These are phyloP conservation scores for Ustilago trichophora DNA, from an alignment of 1,284 basidiomycete species.

Conservation along the genomic window DNA sequence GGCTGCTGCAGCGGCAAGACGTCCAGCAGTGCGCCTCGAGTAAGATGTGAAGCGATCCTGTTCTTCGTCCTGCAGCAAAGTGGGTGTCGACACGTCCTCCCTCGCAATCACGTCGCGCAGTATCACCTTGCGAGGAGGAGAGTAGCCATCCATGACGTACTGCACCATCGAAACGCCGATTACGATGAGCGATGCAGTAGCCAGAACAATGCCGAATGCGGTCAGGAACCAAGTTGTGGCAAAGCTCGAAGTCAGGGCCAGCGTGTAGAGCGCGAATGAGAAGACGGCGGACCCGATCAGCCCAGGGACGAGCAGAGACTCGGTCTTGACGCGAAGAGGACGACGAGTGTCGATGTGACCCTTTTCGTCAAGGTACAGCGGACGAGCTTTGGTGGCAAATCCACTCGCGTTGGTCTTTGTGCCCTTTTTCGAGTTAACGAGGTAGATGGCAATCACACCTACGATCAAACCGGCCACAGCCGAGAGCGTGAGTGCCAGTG, in stretches of 20 bases:
- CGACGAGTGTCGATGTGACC: constrained; percentile 47
- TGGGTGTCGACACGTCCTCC: constrained; percentile 24
- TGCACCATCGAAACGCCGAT: constrained; percentile 13
- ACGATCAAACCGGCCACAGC: constrained; percentile 14
- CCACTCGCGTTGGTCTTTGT: neutral
- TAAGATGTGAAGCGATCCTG: constrained; percentile 37
- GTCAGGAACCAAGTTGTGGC: constrained; percentile 35
- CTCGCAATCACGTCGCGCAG: constrained; percentile 37
- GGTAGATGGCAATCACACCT: constrained; percentile 9
- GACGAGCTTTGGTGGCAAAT: constrained; percentile 21
- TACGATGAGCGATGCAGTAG: constrained; percentile 18
- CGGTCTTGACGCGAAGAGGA: constrained; percentile 28
- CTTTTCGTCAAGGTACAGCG: constrained; percentile 52
- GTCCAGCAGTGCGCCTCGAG: constrained; percentile 17
- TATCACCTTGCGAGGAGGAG: constrained; percentile 17
- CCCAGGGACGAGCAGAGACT: constrained; percentile 25
- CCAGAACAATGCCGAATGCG: constrained; percentile 25
- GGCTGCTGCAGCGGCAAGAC: too few species aligned
- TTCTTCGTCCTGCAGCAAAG: constrained; percentile 21
- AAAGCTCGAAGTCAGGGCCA: constrained; percentile 36
- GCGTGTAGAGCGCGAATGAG: constrained; percentile 43
- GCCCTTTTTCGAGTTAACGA: constrained; percentile 17
- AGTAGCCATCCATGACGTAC: constrained; percentile 42
- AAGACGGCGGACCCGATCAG: constrained; percentile 24
- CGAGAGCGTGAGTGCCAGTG: constrained; percentile 20